Percentiles rank a stretch among this genome's conserved stretches.
Conservation (phyloP, 441 rosid genomes). For the Cnidoscolus chayamansa region DNA sequence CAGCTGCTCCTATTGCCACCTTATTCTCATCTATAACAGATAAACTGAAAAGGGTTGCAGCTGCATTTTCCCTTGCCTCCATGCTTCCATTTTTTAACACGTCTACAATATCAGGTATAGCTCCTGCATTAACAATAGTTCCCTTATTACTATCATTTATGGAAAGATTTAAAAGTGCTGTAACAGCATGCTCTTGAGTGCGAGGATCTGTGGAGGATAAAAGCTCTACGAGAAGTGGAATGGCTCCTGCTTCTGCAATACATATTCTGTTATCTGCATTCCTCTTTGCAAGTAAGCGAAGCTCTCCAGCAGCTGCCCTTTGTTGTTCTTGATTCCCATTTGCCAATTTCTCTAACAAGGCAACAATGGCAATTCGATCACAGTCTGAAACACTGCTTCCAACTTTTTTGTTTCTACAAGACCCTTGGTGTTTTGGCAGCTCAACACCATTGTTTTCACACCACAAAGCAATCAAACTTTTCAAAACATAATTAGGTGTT, state of each 20-base stretch:
- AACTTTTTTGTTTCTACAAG: constrained; percentile 45
- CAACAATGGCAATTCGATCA: constrained; percentile 59
- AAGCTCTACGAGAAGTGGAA: constrained; percentile 83
- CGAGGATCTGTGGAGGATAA: constrained; percentile 75
- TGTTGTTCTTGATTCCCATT: constrained; percentile 66
- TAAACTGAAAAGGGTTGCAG: constrained; percentile 93
- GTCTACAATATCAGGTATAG: constrained; percentile 85
- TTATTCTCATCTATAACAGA: constrained; percentile 92
- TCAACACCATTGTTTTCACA: constrained; percentile 93
- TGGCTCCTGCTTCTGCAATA: constrained; percentile 92
- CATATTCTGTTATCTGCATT: constrained; percentile 91
- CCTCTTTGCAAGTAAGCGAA: constrained; percentile 85
- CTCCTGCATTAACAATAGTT: constrained; percentile 85
- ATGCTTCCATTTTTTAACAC: constrained; percentile 86
- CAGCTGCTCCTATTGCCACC: constrained; percentile 94
- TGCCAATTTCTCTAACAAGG: constrained; percentile 59
- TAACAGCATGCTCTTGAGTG: constrained; percentile 94
- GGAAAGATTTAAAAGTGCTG: constrained; percentile 95
- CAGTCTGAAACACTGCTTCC: constrained; percentile 79
- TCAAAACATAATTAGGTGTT: constrained; percentile 85
- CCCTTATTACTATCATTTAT: constrained; percentile 91
- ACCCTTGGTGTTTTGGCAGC: constrained; percentile 73
- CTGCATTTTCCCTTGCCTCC: constrained; percentile 99
- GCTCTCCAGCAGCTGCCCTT: constrained; percentile 95
- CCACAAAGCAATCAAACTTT: constrained; percentile 89